Evolutionary conservation across 768 basidiomycete genomes (phyloP), one percentile per base, ranked within the genome.

Genomic region (Russula griseocarnosa): DNA sequence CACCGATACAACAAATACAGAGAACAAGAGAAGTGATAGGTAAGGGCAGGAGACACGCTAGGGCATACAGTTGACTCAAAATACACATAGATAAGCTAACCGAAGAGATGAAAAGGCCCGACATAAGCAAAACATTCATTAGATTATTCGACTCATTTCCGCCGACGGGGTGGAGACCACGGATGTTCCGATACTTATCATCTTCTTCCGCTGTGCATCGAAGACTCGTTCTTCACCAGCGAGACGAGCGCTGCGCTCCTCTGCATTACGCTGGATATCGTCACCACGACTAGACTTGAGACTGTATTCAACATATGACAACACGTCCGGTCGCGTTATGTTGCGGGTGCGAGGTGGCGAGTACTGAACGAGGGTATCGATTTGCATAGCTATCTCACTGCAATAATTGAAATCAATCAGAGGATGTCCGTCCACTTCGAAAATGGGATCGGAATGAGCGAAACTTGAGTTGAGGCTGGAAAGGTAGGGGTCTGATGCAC

Each of bases 371-470:
- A 65, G 51, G 0, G 54, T 36, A 5, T 65, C 22, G 40, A 65
- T 58, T 40, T 60, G 58, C 20, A 51, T 47, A 16, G 63, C 63
- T 2, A 65, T 47, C 7, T n/a, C 7, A 8, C 47, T 26, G 20
- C 53, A 55, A 20, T 3, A 36, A n/a, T 22, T 51, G 38, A 65
- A 65, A 22, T 65, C 53, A 8, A 65, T 46, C 20, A 65, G 26
- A 22, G 26, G 8, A 36, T 55, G 58, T 3, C 58, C 63, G 10
- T 65, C 54, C 16, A 51, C 47, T 5, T 55, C 54, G 18, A 51
- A 30, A 14, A 55, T 51, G 18, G 49, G 58, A 44, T 60, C 8
- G 53, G 54, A 51, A 7, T 42, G 52, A 14, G 44, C 28, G 28
- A 65, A 55, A 11, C 30, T 65, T 3, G 58, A 34, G 11, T n/a